These are phyloP conservation scores for Antarctomyces pellizariae DNA, from an alignment of 495 filamentous ascomycete species.

Conservation along the genomic window DNA sequence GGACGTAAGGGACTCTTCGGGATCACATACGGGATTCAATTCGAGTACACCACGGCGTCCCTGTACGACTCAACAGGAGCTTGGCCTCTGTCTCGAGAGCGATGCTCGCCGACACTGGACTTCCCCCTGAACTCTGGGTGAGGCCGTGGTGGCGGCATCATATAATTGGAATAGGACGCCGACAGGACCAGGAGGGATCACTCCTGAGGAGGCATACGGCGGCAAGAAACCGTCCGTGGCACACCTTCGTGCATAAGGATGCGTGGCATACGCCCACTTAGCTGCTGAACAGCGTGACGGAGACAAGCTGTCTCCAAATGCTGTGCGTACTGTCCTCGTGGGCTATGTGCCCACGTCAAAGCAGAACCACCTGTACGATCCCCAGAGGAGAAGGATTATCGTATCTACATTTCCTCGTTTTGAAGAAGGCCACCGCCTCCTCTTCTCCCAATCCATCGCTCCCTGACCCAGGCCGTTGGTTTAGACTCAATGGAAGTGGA, in stretches of 20 bases:
- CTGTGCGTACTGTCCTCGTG: not conserved
- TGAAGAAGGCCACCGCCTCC: too few relatives aligned
- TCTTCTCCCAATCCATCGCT: too few relatives aligned
- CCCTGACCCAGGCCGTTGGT: too few relatives aligned
- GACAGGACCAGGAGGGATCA: conserved; percentile 3
- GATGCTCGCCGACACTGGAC: conserved; percentile 1
- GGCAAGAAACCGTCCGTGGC: not conserved
- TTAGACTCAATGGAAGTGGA: too few relatives aligned
- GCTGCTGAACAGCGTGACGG: too few relatives aligned
- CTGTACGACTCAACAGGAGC: conserved; percentile 2
- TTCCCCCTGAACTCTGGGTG: conserved; percentile 1
- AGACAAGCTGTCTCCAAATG: not conserved
- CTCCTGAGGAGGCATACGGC: conserved; percentile 3
- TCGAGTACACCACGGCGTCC: conserved; percentile 4
- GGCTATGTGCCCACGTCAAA: conserved; percentile 2
- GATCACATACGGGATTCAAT: not conserved
- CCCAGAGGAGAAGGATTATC: not conserved
- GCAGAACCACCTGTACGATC: conserved; percentile 3
- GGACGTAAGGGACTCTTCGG: conserved; percentile 1
- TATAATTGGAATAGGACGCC: conserved; percentile 3
- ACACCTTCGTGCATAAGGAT: too few relatives aligned
- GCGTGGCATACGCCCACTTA: too few relatives aligned
- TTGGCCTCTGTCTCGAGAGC: conserved; percentile 1
- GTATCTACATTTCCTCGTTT: conserved; percentile 3
- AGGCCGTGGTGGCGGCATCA: conserved; percentile 1